Base-by-base conservation (phyloP, 768 basidiomycete species). In the Calocybe cyanea region DNA sequence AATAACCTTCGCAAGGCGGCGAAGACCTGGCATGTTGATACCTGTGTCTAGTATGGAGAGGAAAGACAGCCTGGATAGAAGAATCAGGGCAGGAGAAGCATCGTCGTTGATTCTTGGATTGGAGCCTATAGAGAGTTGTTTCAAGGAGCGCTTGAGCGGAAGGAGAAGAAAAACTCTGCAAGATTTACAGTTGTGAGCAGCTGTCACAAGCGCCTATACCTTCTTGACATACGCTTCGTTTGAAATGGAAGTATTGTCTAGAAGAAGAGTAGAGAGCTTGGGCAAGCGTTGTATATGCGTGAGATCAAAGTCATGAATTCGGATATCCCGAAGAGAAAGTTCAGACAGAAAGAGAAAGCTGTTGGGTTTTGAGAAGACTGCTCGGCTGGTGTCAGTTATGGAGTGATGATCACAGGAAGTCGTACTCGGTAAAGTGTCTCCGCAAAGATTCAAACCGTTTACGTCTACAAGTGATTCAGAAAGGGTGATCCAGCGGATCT, bases 41-140 rank as follows among this genome's bases (percentile, higher is more conserved):
- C 64, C 53, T 2, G 83, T 86, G 37, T 70, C 80, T 11, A 72
- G 55, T 31, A 85, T 67, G 3, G 75, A 74, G 19, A 85, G 68
- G 48, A 70, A 75, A 1, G 60, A 57, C 5, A 85, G 68, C 41
- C 68, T 73, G 7, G 57, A 57, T 24, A 84, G 66, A 15, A 77
- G 45, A 5, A 75, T 50, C 38, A 86, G 59, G 35, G 80, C 79
- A 18, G 81, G 73, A 17, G 81, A 64, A 34, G 74, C 72, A 41
- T 80, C 79, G 52, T 84, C 75, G 46, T 74, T 63, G 56, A 87
- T 75, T 38, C 59, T 58, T 11, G 68, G 70, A 51, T 85, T 86
- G 17, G 57, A 59, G 9, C 77, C 66, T 44, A 85, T 54, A 40
- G 73, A 73, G 10, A 87, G 76, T 32, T 70, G 66, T 18, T 56